phyloP scores from a whole-genome alignment of 495 filamentous ascomycete species.

The Penicillium canescens region DNA sequence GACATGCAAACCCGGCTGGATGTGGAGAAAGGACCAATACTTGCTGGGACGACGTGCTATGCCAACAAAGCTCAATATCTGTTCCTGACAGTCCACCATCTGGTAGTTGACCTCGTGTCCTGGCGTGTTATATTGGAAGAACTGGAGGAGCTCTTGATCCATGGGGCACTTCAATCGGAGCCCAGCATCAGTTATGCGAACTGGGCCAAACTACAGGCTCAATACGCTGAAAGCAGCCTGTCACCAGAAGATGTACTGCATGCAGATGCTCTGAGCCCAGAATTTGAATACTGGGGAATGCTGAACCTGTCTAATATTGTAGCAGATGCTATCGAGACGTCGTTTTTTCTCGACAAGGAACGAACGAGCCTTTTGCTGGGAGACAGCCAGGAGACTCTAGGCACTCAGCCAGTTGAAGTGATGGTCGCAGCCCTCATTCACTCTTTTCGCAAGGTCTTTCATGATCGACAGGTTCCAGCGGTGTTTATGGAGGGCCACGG shows the following conservation, averaged over 20 bases:
- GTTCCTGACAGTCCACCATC: too few species aligned
- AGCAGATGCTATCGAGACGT: constrained; percentile 8
- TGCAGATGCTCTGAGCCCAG: background rate
- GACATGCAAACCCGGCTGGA: too few species aligned
- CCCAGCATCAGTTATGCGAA: background rate
- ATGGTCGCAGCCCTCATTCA: constrained; percentile 36
- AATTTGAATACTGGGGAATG: background rate
- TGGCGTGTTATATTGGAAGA: too few species aligned
- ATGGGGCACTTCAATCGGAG: too few species aligned
- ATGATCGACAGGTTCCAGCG: constrained; percentile 39
- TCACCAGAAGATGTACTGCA: background rate
- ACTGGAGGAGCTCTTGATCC: too few species aligned
- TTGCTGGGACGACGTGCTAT: too few species aligned
- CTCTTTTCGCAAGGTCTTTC: constrained; percentile 50
- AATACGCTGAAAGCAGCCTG: background rate
- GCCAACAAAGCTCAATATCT: too few species aligned
- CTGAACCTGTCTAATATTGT: background rate
- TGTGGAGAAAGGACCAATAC: too few species aligned
- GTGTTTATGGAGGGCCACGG: constrained; percentile 37
- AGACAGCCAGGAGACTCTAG: constrained; percentile 30
- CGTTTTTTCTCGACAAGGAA: constrained; percentile 8
- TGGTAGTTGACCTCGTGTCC: too few species aligned
- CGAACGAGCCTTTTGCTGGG: constrained; percentile 35
- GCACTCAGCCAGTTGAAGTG: constrained; percentile 41
- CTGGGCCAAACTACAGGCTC: constrained; percentile 13